These are phyloP conservation scores for Chenopodium formosanum DNA, from an alignment of 148 eudicot genomes.

Conservation along the genomic window DNA sequence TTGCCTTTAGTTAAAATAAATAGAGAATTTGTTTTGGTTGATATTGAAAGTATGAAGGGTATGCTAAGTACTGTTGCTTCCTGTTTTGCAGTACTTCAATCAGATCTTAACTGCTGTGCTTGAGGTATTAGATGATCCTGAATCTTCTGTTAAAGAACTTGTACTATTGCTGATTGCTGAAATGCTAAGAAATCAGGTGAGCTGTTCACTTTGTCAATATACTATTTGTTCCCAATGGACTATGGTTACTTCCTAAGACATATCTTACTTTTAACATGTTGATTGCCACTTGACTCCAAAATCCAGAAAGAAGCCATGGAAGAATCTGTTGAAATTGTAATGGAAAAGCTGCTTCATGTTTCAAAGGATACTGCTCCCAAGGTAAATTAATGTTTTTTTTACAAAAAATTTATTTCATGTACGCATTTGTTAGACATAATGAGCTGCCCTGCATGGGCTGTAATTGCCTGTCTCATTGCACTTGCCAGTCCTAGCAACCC, in stretches of 20 bases:
- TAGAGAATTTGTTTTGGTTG: not conserved
- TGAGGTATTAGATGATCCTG: constrained; percentile 79
- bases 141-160: constrained; percentile 68
- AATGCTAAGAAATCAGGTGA: constrained; percentile 77
- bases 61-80: not conserved
- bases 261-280: not conserved
- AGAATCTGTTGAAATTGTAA: constrained; percentile 89
- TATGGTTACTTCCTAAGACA: not conserved
- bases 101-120: constrained; percentile 83
- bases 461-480: not conserved
- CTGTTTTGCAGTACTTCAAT: constrained; percentile 69
- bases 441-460: not conserved
- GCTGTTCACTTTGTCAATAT: not conserved
- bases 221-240: not conserved
- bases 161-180: constrained; percentile 68
- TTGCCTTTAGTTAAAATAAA: no score
- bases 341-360: constrained; percentile 79
- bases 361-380: constrained; percentile 63
- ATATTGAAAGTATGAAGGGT: not conserved
- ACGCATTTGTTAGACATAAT: not conserved
- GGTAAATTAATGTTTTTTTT: constrained; percentile 33
- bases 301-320: constrained; percentile 83
- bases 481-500: not conserved
- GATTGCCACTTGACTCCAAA: constrained; percentile 13
- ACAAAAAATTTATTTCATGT: not conserved